Percentiles rank a stretch among this genome's conserved stretches.
Evolutionary conservation across 179 eudicot species (phyloP).

Genomic region (Spinacia oleracea): DNA sequence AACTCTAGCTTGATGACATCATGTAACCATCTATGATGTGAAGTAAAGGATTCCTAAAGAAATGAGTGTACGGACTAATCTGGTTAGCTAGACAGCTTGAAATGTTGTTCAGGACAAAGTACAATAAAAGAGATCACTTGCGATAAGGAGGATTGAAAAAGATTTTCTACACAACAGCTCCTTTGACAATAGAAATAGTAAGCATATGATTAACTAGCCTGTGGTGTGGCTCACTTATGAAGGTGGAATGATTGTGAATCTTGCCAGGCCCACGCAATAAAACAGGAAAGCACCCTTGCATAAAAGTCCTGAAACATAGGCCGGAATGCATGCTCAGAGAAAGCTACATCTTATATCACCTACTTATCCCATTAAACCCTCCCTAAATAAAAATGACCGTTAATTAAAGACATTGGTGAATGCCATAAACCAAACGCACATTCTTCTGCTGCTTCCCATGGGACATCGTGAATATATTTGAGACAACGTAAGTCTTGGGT

Average conservation of each 20-base stretch:
- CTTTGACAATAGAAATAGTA: slow-evolving; percentile 14
- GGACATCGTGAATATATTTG: not conserved
- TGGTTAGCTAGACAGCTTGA: slow-evolving; percentile 28
- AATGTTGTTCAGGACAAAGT: slow-evolving; percentile 30
- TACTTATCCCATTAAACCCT: no score
- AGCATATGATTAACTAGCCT: not conserved
- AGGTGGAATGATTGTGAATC: slow-evolving; percentile 31
- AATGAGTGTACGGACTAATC: slow-evolving; percentile 29
- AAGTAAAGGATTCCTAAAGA: slow-evolving; percentile 19
- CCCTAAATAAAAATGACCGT: not conserved
- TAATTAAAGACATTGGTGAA: slow-evolving; percentile 5
- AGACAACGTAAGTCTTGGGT: not conserved
- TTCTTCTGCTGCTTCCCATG: not conserved
- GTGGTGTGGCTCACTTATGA: slow-evolving; percentile 28
- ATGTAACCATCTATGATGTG: not conserved
- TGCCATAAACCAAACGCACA: slow-evolving; percentile 12
- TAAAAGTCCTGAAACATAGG: slow-evolving; percentile 21
- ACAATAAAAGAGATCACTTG: slow-evolving; percentile 23
- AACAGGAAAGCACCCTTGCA: slow-evolving; percentile 9
- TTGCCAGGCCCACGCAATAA: slow-evolving; percentile 29
- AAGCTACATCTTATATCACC: not conserved
- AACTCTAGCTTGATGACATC: slow-evolving; percentile 14
- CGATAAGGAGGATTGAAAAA: slow-evolving; percentile 20
- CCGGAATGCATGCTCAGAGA: not conserved
- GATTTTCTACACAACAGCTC: slow-evolving; percentile 25